These are phyloP conservation scores for Phoma sp. DNA, from an alignment of 2,329 filamentous ascomycete genomes.

Conservation along the genomic window DNA sequence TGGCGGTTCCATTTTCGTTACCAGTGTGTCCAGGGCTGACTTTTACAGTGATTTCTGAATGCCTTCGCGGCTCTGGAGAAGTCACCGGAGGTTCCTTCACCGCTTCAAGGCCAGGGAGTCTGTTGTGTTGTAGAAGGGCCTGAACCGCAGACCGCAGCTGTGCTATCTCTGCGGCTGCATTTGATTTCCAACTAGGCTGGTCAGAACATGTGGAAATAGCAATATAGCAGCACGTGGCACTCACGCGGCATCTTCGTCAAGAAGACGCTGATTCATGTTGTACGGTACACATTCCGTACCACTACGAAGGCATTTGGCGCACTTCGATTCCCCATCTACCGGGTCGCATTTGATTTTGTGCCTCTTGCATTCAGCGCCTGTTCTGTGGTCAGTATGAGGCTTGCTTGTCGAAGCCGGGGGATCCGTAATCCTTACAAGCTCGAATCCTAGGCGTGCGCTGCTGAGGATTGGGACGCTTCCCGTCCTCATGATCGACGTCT, in stretches of 20 bases:
- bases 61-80: constrained; percentile 20
- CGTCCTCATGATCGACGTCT: constrained; percentile 37
- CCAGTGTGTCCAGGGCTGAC: constrained; percentile 34
- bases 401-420: background rate
- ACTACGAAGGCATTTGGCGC: constrained; percentile 42
- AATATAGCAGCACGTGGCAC: constrained; percentile 14
- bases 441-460: constrained; percentile 33
- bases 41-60: constrained; percentile 11
- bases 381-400: constrained; percentile 3
- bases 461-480: constrained; percentile 31
- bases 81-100: constrained; percentile 16
- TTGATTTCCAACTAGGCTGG: constrained; percentile 38
- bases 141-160: constrained; percentile 38
- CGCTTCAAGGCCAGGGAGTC: constrained; percentile 31
- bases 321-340: constrained; percentile 40
- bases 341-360: constrained; percentile 46
- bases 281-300: constrained; percentile 85
- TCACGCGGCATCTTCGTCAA: constrained; percentile 43
- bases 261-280: constrained; percentile 41
- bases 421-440: constrained; percentile 33
- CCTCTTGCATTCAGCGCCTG: constrained; percentile 44
- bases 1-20: constrained; percentile 32
- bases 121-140: constrained; percentile 34
- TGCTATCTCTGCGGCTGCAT: constrained; percentile 32
- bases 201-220: background rate